Percentiles rank a stretch among this genome's conserved stretches.
Conservation (phyloP, 768 basidiomycete genomes). For the Lentinula guzmanii region DNA sequence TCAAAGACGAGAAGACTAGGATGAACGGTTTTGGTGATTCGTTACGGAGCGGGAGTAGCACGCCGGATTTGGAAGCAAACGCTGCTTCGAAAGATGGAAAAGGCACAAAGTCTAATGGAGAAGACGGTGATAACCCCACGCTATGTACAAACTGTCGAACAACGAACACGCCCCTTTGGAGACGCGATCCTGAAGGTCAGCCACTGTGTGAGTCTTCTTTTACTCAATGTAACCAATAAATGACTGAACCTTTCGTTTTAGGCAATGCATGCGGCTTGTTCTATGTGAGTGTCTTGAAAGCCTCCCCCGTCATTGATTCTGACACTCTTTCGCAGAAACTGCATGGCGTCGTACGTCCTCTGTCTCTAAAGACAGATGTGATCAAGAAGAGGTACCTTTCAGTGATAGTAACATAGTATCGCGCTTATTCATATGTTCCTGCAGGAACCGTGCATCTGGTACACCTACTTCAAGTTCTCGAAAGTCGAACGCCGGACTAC, state of each 20-base stretch:
- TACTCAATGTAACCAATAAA: conserved; percentile 10
- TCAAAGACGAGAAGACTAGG: conserved; percentile 47
- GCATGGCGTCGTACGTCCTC: conserved; percentile 89
- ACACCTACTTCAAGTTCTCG: conserved; percentile 59
- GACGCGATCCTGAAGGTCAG: conserved; percentile 88
- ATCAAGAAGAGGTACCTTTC: conserved; percentile 84
- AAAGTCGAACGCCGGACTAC: conserved; percentile 52
- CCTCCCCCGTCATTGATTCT: conserved; percentile 2
- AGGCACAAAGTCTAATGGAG: conserved; percentile 41
- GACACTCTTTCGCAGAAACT: conserved; percentile 66
- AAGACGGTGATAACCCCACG: conserved; percentile 69
- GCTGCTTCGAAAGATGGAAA: conserved; percentile 19
- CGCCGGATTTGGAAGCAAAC: conserved; percentile 50
- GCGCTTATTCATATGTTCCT: not conserved
- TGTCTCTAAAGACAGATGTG: conserved; percentile 94
- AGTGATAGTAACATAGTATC: not conserved
- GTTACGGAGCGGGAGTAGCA: conserved; percentile 47
- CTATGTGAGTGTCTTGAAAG: conserved; percentile 54
- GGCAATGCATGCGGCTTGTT: conserved; percentile 92
- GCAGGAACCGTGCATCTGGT: conserved; percentile 78
- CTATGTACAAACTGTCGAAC: conserved; percentile 94
- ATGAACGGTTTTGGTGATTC: conserved; percentile 36
- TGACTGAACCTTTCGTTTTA: conserved; percentile 20
- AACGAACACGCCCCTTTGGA: conserved; percentile 91
- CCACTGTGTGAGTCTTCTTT: conserved; percentile 64